Base-by-base conservation (phyloP, 208 protist genomes). In the Sergeia podlipaevii region DNA sequence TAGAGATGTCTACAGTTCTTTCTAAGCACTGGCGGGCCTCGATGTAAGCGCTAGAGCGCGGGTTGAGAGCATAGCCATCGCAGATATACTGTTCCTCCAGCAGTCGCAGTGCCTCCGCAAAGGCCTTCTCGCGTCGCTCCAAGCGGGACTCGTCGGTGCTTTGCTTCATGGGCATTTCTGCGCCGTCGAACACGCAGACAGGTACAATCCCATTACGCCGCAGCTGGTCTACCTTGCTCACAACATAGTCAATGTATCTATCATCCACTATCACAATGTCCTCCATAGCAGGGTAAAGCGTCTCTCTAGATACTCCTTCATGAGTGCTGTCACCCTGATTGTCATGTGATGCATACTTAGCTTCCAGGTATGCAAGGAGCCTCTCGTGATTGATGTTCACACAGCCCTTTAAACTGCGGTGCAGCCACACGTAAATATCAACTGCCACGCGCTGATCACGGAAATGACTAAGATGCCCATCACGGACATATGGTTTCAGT, bases 351-450 rank as follows among this genome's bases (percentile, higher is more conserved):
- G n/a, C n/a, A 33, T 69, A 56, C 49, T 73, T 65, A 4, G 41
- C 58, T 2, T 70, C 27, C 15, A 83, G 39, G 60, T 70, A 73
- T 8, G 42, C 41, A 10, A 53, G 21, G 24, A 78, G 36, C 7
- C 42, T 38, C 28, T 70, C 63, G 0, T 27, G 56, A 34, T 67
- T 52, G 32, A 89, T 39, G 33, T 65, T 48, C 3, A 87, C 68
- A 24, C 46, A 70, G n/a, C 65, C 59, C 15, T 73, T 63, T 8
- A 88, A 53, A 27, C 64, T 74, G 33, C 76, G 75, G 48, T 94
- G 87, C 7, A 94, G 65, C 83, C 87, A 94, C n/a, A 91, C 82
- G 67, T 94, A 94, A 77, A 89, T 94, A 63, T 94, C 87, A 8
- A 94, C 65, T n/a, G 72, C 82, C 8, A 94, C 76, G 3, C 77